phyloP scores from a whole-genome alignment of 106 monocot species.

The Vanilla planifolia region DNA sequence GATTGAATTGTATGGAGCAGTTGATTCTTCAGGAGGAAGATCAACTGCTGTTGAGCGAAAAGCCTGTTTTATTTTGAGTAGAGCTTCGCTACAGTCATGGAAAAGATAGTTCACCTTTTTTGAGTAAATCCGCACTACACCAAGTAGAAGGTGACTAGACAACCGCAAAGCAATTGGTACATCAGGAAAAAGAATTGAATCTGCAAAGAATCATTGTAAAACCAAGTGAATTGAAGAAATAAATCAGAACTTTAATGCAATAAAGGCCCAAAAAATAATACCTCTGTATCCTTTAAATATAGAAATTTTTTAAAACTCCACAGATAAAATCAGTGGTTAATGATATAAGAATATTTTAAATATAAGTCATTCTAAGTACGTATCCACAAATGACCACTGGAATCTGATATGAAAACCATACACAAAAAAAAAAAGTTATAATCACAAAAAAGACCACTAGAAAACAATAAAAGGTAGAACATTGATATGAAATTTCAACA shows the following conservation, averaged over 20 bases:
- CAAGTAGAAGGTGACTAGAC: conserved; percentile 97
- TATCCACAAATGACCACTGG: too few species aligned
- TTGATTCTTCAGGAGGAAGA: conserved; percentile 98
- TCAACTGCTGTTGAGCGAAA: conserved; percentile 96
- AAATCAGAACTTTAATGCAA: background rate
- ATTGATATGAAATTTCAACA: too few species aligned
- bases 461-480: too few species aligned
- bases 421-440: too few species aligned
- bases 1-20: conserved; percentile 98
- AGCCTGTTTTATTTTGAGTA: conserved; percentile 98
- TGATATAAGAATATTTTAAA: too few species aligned
- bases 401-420: too few species aligned
- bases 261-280: background rate
- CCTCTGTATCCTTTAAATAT: too few species aligned
- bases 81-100: conserved; percentile 97
- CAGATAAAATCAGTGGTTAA: too few species aligned
- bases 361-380: too few species aligned
- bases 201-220: conserved; percentile 29
- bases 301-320: too few species aligned
- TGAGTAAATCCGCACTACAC: conserved; percentile 99
- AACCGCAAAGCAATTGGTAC: conserved; percentile 95
- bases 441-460: too few species aligned
- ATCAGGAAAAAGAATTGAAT: conserved; percentile 97
- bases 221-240: background rate
- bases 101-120: conserved; percentile 99